phyloP scores from a whole-genome alignment of 192 early-diverging fungal species.

The Entomortierella beljakovae region DNA sequence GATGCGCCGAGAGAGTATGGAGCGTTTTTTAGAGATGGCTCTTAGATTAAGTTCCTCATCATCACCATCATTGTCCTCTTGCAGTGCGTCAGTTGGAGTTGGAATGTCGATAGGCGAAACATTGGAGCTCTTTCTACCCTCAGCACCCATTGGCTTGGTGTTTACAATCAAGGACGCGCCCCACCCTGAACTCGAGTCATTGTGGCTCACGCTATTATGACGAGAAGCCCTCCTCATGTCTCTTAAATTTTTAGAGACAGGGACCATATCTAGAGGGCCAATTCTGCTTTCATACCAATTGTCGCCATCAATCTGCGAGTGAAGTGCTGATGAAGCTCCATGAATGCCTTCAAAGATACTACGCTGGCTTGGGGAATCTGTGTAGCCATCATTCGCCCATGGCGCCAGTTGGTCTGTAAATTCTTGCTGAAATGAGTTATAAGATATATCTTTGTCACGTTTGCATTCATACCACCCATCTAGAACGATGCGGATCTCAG shows the following conservation, averaged over 20 bases:
- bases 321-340: neutral
- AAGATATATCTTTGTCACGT: conserved; percentile 36
- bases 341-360: conserved; percentile 8
- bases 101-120: conserved; percentile 20
- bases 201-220: conserved; percentile 22
- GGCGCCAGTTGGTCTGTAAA: conserved; percentile 10
- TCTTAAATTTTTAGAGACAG: neutral
- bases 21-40: conserved; percentile 27
- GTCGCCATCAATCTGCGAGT: neutral
- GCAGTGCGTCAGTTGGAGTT: no score
- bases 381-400: conserved; percentile 12
- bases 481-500: conserved; percentile 41
- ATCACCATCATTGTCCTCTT: neutral
- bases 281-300: conserved; percentile 38
- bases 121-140: neutral
- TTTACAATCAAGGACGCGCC: neutral
- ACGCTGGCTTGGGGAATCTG: conserved; percentile 15
- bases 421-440: conserved; percentile 24
- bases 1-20: conserved; percentile 52
- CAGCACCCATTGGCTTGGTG: neutral
- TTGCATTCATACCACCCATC: conserved; percentile 55
- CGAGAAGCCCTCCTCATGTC: conserved; percentile 15
- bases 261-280: conserved; percentile 34
- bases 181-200: neutral
- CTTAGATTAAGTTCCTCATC: conserved; percentile 4